These are phyloP conservation scores for Amanita pseudoporphyria DNA, from an alignment of 768 basidiomycete genomes.

Conservation along the genomic window DNA sequence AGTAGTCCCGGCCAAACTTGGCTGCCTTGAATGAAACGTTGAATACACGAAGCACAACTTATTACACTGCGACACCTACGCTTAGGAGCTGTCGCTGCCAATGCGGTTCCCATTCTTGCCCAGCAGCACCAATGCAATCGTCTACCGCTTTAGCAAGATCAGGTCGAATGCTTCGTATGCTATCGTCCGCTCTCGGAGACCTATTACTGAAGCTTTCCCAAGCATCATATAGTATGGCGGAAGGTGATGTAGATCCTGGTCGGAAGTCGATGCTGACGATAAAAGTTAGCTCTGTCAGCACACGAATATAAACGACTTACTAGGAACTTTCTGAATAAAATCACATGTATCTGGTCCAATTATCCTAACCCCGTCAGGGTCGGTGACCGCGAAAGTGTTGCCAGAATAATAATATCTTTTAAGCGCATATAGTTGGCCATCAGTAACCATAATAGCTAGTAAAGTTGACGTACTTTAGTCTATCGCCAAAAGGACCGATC, in stretches of 20 bases:
- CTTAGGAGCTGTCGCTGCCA: constrained; percentile 86
- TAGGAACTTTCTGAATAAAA: constrained; percentile 88
- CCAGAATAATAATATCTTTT: constrained; percentile 74
- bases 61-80: constrained; percentile 32
- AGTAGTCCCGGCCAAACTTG: constrained; percentile 88
- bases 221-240: constrained; percentile 89
- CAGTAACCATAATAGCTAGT: constrained; percentile 5
- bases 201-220: constrained; percentile 79
- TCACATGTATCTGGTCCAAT: constrained; percentile 74
- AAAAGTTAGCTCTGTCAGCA: constrained; percentile 1
- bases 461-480: constrained; percentile 52
- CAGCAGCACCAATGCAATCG: constrained; percentile 90
- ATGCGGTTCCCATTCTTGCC: constrained; percentile 80
- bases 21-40: constrained; percentile 55
- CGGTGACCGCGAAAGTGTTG: constrained; percentile 69
- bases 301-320: constrained; percentile 28
- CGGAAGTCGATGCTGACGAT: constrained; percentile 60
- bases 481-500: constrained; percentile 90
- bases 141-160: constrained; percentile 84
- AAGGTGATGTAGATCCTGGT: constrained; percentile 86
- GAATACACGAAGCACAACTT: neutral
- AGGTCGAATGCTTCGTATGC: constrained; percentile 76
- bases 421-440: neutral
- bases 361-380: constrained; percentile 86
- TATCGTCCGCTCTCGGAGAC: constrained; percentile 90